These are phyloP conservation scores for Venturia carpophila DNA, from an alignment of 2,329 filamentous ascomycete species.

Conservation along the genomic window DNA sequence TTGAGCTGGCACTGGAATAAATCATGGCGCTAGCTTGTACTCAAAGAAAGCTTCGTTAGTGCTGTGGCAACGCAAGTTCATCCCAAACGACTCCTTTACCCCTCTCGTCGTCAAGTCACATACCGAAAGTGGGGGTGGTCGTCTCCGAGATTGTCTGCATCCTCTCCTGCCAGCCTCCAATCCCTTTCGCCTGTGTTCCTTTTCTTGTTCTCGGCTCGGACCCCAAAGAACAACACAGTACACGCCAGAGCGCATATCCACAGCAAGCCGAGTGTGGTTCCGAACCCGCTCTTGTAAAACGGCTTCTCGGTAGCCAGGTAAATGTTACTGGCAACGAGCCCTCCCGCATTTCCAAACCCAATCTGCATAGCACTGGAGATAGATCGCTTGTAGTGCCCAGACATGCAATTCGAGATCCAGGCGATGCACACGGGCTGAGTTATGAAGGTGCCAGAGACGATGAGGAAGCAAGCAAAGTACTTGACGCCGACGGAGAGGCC, in stretches of 20 bases:
- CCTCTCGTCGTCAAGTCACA: slow-evolving; percentile 24
- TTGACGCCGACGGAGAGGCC: slow-evolving; percentile 41
- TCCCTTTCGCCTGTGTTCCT: slow-evolving; percentile 42
- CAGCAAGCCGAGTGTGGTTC: slow-evolving; percentile 39
- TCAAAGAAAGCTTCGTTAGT: not conserved
- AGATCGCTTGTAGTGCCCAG: slow-evolving; percentile 50
- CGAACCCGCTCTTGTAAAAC: slow-evolving; percentile 44
- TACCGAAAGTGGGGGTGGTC: slow-evolving; percentile 45
- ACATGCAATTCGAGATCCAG: slow-evolving; percentile 52
- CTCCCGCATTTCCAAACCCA: slow-evolving; percentile 23
- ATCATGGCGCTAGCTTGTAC: not conserved
- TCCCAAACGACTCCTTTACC: not conserved
- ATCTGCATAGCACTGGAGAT: slow-evolving; percentile 47
- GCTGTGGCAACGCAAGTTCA: not conserved
- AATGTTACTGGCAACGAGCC: slow-evolving; percentile 46
- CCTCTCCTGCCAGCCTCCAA: slow-evolving; percentile 34
- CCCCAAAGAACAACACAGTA: slow-evolving; percentile 33
- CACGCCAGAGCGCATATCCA: slow-evolving; percentile 39
- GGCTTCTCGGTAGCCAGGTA: slow-evolving; percentile 43
- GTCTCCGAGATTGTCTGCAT: slow-evolving; percentile 44
- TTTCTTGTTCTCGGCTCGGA: slow-evolving; percentile 40
- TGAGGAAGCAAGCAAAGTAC: slow-evolving; percentile 49
- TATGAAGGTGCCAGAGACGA: slow-evolving; percentile 48
- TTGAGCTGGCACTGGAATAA: not conserved
- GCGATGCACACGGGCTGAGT: slow-evolving; percentile 48